These are phyloP conservation scores for fission yeast (Schizosaccharomyces pombe) DNA, from an alignment of 805 yeast species.

Conservation along the genomic window DNA sequence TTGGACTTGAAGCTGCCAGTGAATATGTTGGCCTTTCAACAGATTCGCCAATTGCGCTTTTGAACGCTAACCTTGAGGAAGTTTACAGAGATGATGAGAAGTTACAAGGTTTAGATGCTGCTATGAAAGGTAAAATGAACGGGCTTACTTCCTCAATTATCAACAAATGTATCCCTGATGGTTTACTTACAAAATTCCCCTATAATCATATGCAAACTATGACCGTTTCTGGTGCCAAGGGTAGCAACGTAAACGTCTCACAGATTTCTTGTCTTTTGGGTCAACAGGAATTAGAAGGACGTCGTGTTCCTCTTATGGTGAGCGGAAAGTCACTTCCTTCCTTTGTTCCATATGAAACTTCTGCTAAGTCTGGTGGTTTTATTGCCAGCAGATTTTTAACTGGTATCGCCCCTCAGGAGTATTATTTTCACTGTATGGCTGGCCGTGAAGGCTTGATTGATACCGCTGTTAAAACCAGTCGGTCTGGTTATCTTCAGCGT, in stretches of 20 bases:
- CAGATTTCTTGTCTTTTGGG: constrained; percentile 98
- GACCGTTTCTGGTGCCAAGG: constrained; percentile 98
- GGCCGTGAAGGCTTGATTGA: constrained; percentile 99
- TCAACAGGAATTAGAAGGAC: constrained; percentile 96
- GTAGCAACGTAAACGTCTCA: constrained; percentile 92
- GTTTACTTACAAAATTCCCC: constrained; percentile 89
- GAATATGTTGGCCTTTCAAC: constrained; percentile 72
- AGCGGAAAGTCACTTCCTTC: constrained; percentile 93
- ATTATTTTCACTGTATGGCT: constrained; percentile 99
- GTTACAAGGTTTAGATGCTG: constrained; percentile 83
- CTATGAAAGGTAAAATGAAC: constrained; percentile 80
- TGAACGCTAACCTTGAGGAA: constrained; percentile 74
- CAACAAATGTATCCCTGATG: constrained; percentile 79
- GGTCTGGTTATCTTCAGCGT: constrained; percentile 95
- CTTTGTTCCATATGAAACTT: constrained; percentile 88
- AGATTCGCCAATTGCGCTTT: constrained; percentile 37
- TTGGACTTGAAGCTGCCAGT: constrained; percentile 77
- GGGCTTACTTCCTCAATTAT: constrained; percentile 87
- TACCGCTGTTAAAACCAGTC: constrained; percentile 95
- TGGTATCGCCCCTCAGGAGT: constrained; percentile 94
- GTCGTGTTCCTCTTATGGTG: constrained; percentile 98
- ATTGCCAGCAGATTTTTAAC: constrained; percentile 92
- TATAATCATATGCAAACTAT: constrained; percentile 92
- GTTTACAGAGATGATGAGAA: constrained; percentile 82
- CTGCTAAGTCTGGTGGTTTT: constrained; percentile 96